These are phyloP conservation scores for Mycena rosella DNA, from an alignment of 768 basidiomycete genomes.

Conservation along the genomic window DNA sequence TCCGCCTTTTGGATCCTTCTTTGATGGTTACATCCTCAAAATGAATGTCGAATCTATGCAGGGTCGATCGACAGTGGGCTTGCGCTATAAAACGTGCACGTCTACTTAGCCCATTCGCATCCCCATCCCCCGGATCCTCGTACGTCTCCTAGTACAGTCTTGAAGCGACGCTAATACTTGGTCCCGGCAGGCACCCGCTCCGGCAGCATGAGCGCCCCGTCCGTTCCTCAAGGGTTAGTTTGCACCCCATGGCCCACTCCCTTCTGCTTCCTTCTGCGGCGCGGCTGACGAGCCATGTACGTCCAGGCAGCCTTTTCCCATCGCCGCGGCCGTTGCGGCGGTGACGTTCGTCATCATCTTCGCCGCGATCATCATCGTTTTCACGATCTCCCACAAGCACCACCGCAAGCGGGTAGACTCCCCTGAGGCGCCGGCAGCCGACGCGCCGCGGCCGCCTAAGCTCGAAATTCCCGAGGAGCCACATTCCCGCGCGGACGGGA, in stretches of 20 bases:
- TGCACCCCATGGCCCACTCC: no score
- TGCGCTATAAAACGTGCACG: no score
- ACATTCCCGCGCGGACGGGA: constrained; percentile 14
- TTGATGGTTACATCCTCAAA: no score
- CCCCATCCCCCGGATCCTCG: no score
- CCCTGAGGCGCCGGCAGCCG: not conserved
- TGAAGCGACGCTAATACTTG: no score
- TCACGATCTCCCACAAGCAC: not conserved
- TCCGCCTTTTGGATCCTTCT: no score
- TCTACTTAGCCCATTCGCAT: no score
- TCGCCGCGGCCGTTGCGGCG: not conserved
- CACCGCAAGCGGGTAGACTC: not conserved
- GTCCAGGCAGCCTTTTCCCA: constrained; percentile 12
- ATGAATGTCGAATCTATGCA: no score
- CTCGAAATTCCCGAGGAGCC: not conserved
- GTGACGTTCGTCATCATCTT: not conserved
- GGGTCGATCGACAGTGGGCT: no score
- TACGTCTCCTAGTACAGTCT: no score
- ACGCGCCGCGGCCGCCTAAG: not conserved
- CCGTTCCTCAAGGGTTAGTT: not conserved
- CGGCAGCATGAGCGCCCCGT: constrained; percentile 2
- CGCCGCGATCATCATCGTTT: not conserved
- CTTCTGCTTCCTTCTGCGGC: no score
- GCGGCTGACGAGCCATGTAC: no score
- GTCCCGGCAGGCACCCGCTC: not conserved